Evolutionary conservation across 495 filamentous ascomycete species (phyloP), one percentile per base, ranked within the genome.

Genomic region (Apodospora peruviana): DNA sequence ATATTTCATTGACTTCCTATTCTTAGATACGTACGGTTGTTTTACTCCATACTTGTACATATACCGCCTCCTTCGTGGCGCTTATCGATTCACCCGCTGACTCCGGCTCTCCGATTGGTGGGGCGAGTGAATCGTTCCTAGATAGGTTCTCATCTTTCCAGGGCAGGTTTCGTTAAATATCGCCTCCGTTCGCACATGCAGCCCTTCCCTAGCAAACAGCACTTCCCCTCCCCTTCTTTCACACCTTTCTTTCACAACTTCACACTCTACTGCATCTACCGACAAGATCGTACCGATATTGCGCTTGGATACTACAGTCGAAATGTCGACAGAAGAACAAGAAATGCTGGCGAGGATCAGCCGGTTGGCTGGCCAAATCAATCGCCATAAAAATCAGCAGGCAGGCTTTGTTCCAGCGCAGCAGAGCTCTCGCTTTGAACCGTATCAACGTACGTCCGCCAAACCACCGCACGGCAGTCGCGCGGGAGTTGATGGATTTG

Each of bases 351-450:
- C 79, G 45, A 81, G 78, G 60, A 95, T 95, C 67, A 75, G 82
- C 64, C 81, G 81, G 50, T 72, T 95, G 59, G 82, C 86, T 65
- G 83, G 87, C 56, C 84, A 85, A 64, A 94, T 95, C 66, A 90
- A 91, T 66, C 84, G 84, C 40, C 85, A 88, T 69, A 91, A 87
- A 57, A 85, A 78, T 41, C 80, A 87, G 53, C 69, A 73, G 43
- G 66, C 64, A 14, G 66, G 65, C 41, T 20, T 65, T 20, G 52
- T 22, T 12, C 44, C 52, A 48, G 14, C 41, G 22, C 42, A 37
- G 46, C 8, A 46, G 45, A n/a, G 36, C 48, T 12, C 46, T 23
- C 35, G 45, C 50, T 27, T 7, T 46, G 8, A 21, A 12, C 38
- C 41, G 18, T 48, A 58, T 44, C 51, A 58, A 29, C 55, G 63